Conservation (phyloP, 495 filamentous ascomycete genomes). For the Trichoderma parareesei region DNA sequence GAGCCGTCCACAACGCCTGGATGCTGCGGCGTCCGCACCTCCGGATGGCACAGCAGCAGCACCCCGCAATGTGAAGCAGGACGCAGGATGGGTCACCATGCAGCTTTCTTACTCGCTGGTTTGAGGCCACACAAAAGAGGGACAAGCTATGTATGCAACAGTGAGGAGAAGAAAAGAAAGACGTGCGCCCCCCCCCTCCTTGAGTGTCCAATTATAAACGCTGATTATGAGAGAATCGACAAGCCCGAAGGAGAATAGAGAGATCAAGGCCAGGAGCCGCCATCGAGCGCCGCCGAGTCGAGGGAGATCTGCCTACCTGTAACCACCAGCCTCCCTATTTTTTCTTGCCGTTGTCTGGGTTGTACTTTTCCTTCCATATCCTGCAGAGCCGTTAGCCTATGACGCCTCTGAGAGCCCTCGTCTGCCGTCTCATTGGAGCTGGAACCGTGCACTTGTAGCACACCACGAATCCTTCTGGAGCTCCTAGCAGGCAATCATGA, state of each 20-base stretch:
- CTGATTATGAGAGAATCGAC: background rate
- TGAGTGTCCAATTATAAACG: background rate
- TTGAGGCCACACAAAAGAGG: background rate
- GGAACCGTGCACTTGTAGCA: background rate
- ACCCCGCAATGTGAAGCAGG: slow-evolving; percentile 7
- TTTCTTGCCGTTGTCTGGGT: slow-evolving; percentile 47
- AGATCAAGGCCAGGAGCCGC: background rate
- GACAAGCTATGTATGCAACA: background rate
- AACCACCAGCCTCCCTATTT: slow-evolving; percentile 20
- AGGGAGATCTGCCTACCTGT: background rate
- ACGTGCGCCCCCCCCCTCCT: background rate
- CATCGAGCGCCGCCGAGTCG: background rate
- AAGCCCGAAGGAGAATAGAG: background rate
- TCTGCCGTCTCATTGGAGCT: background rate
- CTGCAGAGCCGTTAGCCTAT: slow-evolving; percentile 31
- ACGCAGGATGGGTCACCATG: background rate
- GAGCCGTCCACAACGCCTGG: slow-evolving; percentile 1
- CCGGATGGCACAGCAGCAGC: background rate
- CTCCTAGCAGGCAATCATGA: background rate
- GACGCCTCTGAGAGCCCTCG: background rate
- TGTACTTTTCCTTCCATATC: slow-evolving; percentile 98
- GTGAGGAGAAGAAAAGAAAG: background rate
- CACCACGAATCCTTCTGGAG: background rate
- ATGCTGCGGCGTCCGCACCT: background rate
- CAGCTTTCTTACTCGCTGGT: background rate